phyloP scores from a whole-genome alignment of 2,329 filamentous ascomycete genomes.

The Penicillium sp. region DNA sequence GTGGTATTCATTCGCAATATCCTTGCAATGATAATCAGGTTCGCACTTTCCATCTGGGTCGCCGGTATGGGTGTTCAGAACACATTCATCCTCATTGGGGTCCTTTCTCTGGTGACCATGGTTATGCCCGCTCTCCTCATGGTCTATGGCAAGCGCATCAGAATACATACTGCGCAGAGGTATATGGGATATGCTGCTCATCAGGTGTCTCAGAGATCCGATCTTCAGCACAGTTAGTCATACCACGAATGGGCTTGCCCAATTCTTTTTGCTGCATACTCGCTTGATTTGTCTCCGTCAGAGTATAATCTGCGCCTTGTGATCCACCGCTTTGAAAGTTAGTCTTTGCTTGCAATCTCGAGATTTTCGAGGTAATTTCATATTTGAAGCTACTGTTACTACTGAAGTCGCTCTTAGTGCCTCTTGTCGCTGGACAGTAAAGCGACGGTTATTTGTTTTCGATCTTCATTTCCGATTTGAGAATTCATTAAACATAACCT shows the following conservation, averaged over 20 bases:
- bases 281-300: too few species aligned
- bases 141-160: slow-evolving; percentile 5
- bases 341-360: too few species aligned
- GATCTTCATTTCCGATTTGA: too few species aligned
- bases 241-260: not conserved
- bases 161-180: slow-evolving; percentile 1
- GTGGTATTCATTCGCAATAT: slow-evolving; percentile 14
- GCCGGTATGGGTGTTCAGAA: slow-evolving; percentile 10
- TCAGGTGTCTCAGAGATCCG: not conserved
- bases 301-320: too few species aligned
- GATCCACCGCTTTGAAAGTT: too few species aligned
- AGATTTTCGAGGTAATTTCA: too few species aligned
- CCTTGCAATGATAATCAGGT: slow-evolving; percentile 4
- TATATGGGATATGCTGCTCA: slow-evolving; percentile 5
- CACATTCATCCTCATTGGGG: slow-evolving; percentile 9
- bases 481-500: too few species aligned
- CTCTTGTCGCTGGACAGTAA: too few species aligned
- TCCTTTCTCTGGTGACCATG: slow-evolving; percentile 4
- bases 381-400: too few species aligned
- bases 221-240: not conserved
- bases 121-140: slow-evolving; percentile 6
- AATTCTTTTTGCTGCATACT: too few species aligned
- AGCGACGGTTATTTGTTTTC: too few species aligned
- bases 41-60: slow-evolving; percentile 6
- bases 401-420: too few species aligned